Evolutionary conservation across 2,329 filamentous ascomycete genomes (phyloP).

Genomic region (Dactylellina leptospora): DNA sequence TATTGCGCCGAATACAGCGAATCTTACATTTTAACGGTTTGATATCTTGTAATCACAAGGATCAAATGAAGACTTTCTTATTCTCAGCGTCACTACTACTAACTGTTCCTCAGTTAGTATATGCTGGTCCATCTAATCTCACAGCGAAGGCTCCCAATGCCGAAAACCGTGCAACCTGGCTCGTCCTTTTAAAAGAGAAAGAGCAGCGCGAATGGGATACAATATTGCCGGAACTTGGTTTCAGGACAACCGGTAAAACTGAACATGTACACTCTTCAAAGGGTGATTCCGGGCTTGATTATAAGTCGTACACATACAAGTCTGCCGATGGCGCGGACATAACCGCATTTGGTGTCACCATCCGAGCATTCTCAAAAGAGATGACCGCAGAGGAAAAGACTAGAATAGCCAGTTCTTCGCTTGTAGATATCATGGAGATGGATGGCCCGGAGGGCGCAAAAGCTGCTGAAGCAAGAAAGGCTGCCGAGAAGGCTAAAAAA

Average conservation of each 20-base stretch:
- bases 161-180: slow-evolving; percentile 5
- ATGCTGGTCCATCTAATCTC: slow-evolving; percentile 2
- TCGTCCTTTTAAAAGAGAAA: slow-evolving; percentile 26
- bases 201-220: slow-evolving; percentile 27
- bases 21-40: neutral
- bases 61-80: neutral
- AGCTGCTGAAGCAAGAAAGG: neutral
- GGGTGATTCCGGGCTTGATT: neutral
- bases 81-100: neutral
- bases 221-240: slow-evolving; percentile 25
- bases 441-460: neutral
- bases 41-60: neutral
- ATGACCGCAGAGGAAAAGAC: slow-evolving; percentile 40
- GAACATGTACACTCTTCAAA: slow-evolving; percentile 11
- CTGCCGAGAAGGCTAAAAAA: slow-evolving; percentile 4
- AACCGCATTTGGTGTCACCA: slow-evolving; percentile 19
- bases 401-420: neutral
- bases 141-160: neutral
- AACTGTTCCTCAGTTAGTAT: slow-evolving; percentile 11
- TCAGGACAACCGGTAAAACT: slow-evolving; percentile 24
- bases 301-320: slow-evolving; percentile 18
- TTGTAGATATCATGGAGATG: slow-evolving; percentile 11
- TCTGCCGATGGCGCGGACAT: slow-evolving; percentile 35
- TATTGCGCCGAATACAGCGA: no score
- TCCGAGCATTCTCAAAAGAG: slow-evolving; percentile 25